phyloP scores from a whole-genome alignment of 257 asterid species.

The Solanum raphanifolium region DNA sequence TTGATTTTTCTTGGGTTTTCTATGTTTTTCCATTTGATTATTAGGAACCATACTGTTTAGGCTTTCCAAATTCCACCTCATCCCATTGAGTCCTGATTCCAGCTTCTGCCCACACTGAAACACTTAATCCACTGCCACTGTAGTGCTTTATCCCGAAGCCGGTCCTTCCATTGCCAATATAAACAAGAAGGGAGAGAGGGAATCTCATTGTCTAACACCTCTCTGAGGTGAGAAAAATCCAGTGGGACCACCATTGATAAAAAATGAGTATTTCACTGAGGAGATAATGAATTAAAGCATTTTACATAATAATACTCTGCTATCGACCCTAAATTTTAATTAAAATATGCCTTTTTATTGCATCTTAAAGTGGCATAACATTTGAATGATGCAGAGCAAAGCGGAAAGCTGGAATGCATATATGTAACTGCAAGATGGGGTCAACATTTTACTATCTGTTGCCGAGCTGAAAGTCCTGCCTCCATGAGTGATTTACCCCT shows the following conservation, averaged over 20 bases:
- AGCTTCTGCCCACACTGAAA: not conserved
- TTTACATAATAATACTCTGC: not conserved
- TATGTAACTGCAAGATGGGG: constrained; percentile 88
- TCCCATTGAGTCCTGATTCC: not conserved
- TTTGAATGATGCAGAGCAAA: constrained; percentile 64
- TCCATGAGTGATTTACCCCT: constrained; percentile 87
- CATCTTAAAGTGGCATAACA: constrained; percentile 10
- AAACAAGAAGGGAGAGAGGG: not conserved
- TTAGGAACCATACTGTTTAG: not conserved
- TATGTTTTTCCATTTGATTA: not conserved
- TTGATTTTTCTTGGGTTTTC: not conserved
- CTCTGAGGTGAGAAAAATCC: not conserved
- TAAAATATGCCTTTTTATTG: not conserved
- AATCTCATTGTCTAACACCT: not conserved
- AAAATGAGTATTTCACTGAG: not conserved
- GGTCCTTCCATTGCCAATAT: not conserved
- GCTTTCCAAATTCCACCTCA: not conserved
- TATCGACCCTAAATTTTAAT: not conserved
- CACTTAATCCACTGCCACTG: not conserved
- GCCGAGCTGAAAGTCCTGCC: constrained; percentile 98
- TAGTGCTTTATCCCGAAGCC: not conserved
- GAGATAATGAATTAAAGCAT: not conserved
- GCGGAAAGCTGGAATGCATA: constrained; percentile 96
- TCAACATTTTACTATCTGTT: constrained; percentile 71
- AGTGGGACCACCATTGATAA: not conserved